A percentile compares a stretch with the other conserved stretches of the same genome.
phyloP scores from a whole-genome alignment of 202 grass and related monocot species.

The Carex arenaria region DNA sequence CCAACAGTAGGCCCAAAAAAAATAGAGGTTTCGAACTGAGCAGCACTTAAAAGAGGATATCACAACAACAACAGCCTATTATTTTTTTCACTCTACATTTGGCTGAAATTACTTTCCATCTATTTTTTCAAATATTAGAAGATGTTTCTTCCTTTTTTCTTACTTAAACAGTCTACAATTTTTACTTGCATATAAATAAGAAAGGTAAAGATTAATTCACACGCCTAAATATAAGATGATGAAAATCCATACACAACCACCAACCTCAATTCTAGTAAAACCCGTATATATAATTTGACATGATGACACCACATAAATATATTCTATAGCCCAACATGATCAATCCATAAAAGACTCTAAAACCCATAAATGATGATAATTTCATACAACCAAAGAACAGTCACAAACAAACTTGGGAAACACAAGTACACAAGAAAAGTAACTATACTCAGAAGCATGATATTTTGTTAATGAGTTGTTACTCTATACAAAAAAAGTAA shows the following conservation, averaged over 20 bases:
- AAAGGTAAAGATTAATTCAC: neutral
- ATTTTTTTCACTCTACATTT: neutral
- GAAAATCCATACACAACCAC: neutral
- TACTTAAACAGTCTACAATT: neutral
- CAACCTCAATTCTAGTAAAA: neutral
- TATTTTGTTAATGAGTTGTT: constrained; percentile 16
- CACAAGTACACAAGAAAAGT: constrained; percentile 7
- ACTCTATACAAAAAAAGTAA: constrained; percentile 25
- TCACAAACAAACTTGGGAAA: neutral
- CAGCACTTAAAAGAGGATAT: no score
- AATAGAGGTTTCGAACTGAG: no score
- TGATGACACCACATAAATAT: neutral
- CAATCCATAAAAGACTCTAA: neutral
- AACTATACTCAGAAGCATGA: neutral
- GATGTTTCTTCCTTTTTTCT: neutral
- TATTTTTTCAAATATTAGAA: neutral
- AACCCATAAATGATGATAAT: neutral
- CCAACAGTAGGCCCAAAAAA: no score
- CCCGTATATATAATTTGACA: neutral
- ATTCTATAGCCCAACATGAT: neutral
- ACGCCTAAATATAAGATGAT: neutral
- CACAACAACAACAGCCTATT: no score
- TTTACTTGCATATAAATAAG: neutral
- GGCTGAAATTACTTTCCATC: neutral
- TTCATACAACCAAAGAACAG: neutral